Percentiles rank a stretch among this genome's conserved stretches.
These are phyloP conservation scores for Aspergillus leporis DNA, from an alignment of 495 filamentous ascomycete genomes.

Conservation along the genomic window DNA sequence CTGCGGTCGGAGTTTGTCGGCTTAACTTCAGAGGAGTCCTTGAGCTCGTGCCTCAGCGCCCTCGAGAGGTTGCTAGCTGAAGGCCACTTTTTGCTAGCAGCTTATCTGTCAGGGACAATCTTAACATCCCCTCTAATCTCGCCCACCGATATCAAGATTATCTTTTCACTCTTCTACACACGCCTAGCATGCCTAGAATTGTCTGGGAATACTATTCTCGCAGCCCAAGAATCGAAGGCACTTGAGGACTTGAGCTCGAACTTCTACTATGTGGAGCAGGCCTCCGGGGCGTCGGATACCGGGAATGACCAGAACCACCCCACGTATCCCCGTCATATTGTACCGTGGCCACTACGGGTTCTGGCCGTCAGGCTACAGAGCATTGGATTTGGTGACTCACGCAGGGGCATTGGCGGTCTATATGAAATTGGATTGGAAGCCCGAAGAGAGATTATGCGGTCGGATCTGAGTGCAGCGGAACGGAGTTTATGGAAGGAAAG, in stretches of 20 bases:
- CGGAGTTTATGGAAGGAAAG: constrained; percentile 65
- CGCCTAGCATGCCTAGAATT: constrained; percentile 83
- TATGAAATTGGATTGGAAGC: constrained; percentile 85
- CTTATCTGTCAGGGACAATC: constrained; percentile 42
- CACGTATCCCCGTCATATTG: constrained; percentile 52
- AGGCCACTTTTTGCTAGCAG: constrained; percentile 64
- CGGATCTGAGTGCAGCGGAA: constrained; percentile 31
- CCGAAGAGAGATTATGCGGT: constrained; percentile 51
- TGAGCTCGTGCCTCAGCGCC: constrained; percentile 33
- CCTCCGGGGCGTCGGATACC: constrained; percentile 19
- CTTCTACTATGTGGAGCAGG: constrained; percentile 61
- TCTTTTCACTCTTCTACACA: constrained; percentile 79
- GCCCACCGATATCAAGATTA: constrained; percentile 56
- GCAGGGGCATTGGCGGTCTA: constrained; percentile 82
- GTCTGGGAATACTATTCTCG: constrained; percentile 65
- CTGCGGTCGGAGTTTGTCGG: constrained; percentile 52
- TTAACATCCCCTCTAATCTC: constrained; percentile 47
- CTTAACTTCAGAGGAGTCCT: constrained; percentile 37
- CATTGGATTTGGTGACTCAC: constrained; percentile 77
- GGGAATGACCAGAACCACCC: constrained; percentile 39
- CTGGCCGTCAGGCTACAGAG: constrained; percentile 80
- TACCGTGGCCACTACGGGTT: constrained; percentile 86
- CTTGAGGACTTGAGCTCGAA: constrained; percentile 76
- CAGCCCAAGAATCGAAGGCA: constrained; percentile 81
- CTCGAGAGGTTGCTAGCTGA: constrained; percentile 74